Base-by-base conservation (phyloP, 768 basidiomycete genomes). In the Suillus subluteus region DNA sequence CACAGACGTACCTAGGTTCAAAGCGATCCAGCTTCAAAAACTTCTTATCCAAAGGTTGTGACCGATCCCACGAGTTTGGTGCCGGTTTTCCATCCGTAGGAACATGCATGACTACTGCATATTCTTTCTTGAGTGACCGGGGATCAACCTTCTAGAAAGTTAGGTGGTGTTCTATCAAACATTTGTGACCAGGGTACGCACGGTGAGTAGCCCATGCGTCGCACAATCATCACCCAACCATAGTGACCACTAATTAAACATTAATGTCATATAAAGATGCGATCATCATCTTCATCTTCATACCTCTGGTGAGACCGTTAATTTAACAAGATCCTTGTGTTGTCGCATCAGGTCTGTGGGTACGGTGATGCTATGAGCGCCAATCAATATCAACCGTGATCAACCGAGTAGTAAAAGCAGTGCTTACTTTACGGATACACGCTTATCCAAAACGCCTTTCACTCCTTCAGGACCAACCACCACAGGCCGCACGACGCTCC, bases 401-500 rank as follows among this genome's bases (percentile, higher is more conserved):
- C 1, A 15, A 55, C 40, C 21, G 6, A n/a, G 50, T 0, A 6
- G n/a, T 23, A 30, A 26, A 18, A 15, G n/a, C 11, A 1, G 3
- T 6, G 40, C 73, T 63, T 54, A 73, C 74, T 43, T 67, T 26
- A 75, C 58, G 6, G 65, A 68, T 35, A 67, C 62, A 1, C 69
- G 59, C 35, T 67, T 67, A 11, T 74, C 73, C 43, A 18, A 26
- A 18, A 50, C 46, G 4, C 66, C 66, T 16, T 30, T 37, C 40
- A 68, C 15, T 30, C 40, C 66, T 38, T 66, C 65, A 11, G 67
- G 13, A 1, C 74, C 74, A 2, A 75, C 75, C 26, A 81, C 70
- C 6, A 85, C 71, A 7, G 78, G 68, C 11, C 74, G 73, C 11
- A 82, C 77, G 41, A 82, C 48, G 26, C 86, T 88, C 40, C 77